Percentiles rank a stretch among this genome's conserved stretches.
phyloP scores from a whole-genome alignment of 2,329 filamentous ascomycete species.

The Aquanectria penicillioides region DNA sequence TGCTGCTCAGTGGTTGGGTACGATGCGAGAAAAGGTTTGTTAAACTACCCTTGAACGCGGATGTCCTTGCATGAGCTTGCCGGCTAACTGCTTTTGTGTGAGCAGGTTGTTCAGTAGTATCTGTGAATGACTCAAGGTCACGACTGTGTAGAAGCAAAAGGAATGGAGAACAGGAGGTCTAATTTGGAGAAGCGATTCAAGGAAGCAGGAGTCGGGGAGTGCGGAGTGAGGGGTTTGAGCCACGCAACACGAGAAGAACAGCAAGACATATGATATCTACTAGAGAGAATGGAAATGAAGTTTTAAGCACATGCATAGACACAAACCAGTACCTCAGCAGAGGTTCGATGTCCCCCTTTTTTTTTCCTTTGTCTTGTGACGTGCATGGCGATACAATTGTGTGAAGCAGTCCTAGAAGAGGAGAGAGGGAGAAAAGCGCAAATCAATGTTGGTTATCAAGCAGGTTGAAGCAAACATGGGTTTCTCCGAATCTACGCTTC shows the following conservation, averaged over 20 bases:
- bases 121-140: conserved; percentile 23
- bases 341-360: no score
- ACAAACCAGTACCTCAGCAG: neutral
- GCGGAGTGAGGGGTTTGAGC: conserved; percentile 27
- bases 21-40: conserved; percentile 89
- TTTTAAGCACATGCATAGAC: conserved; percentile 2
- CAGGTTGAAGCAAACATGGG: no score
- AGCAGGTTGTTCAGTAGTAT: conserved; percentile 49
- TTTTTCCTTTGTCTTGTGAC: no score
- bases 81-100: conserved; percentile 25
- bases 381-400: no score
- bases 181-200: conserved; percentile 34
- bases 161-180: conserved; percentile 30
- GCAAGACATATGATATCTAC: conserved; percentile 35
- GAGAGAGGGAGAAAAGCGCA: no score
- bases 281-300: conserved; percentile 38
- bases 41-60: conserved; percentile 9
- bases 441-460: no score
- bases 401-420: no score
- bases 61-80: neutral
- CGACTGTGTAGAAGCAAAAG: conserved; percentile 29
- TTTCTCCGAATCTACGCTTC: no score
- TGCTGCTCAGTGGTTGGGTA: conserved; percentile 92
- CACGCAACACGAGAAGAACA: conserved; percentile 26
- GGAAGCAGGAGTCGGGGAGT: conserved; percentile 36